A percentile compares a stretch with the other conserved stretches of the same genome.
Evolutionary conservation across 305 asterid species (phyloP).

Genomic region (Plantago lanceolata): DNA sequence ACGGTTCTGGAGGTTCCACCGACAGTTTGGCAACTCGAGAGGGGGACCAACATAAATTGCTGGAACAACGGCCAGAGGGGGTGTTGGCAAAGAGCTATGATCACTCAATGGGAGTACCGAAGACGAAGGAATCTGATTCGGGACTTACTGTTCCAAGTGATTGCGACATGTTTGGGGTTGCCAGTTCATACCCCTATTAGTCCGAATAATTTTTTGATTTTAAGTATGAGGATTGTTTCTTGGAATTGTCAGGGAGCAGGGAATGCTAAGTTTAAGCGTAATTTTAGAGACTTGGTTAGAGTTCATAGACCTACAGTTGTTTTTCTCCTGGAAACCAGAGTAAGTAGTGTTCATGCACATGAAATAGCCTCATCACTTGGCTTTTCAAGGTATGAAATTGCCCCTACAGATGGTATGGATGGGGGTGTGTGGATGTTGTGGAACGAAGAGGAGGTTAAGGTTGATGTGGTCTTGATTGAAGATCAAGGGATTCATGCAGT

Average conservation of each 20-base stretch:
- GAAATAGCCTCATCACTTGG: background rate
- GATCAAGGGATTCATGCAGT: background rate
- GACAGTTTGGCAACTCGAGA: too few species aligned
- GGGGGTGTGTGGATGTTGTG: background rate
- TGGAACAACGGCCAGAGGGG: too few species aligned
- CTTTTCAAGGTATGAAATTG: background rate
- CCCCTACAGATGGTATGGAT: background rate
- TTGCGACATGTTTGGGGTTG: background rate
- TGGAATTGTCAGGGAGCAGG: constrained; percentile 9
- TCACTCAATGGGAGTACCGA: too few species aligned
- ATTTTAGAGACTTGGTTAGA: background rate
- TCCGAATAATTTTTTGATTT: background rate
- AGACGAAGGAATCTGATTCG: background rate
- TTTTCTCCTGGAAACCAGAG: background rate
- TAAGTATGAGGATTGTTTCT: background rate
- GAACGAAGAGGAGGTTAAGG: background rate
- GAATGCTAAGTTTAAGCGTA: background rate
- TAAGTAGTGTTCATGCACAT: background rate
- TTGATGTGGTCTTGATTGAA: background rate
- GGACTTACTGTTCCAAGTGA: background rate
- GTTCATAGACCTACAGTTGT: background rate
- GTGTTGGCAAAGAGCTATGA: background rate
- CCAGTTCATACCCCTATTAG: background rate
- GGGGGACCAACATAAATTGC: too few species aligned
- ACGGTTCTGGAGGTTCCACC: too few species aligned